These are phyloP conservation scores for Gyromitra esculenta DNA, from an alignment of 2,329 filamentous ascomycete species.

Conservation along the genomic window DNA sequence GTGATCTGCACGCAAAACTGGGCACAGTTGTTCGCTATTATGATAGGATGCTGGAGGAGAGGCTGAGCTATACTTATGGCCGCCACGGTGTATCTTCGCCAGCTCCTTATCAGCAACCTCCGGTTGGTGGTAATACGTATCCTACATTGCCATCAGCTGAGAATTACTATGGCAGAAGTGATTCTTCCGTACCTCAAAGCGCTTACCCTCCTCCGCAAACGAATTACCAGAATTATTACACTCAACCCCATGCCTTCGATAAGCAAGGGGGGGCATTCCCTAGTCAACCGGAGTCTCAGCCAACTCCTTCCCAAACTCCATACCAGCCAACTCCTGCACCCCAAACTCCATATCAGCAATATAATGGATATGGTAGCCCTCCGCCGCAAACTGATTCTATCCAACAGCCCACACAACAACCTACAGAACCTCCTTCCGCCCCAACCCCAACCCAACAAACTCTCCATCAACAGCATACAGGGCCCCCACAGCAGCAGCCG, in stretches of 20 bases:
- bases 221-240: constrained; percentile 54
- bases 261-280: constrained; percentile 44
- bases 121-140: constrained; percentile 71
- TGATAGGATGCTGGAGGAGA: constrained; percentile 96
- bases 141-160: constrained; percentile 75
- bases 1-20: constrained; percentile 93
- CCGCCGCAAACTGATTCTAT: constrained; percentile 58
- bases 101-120: constrained; percentile 66
- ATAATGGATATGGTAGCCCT: constrained; percentile 58
- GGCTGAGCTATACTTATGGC: constrained; percentile 89
- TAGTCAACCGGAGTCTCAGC: constrained; percentile 39
- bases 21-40: constrained; percentile 97
- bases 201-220: constrained; percentile 63
- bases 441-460: constrained; percentile 57
- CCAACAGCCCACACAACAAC: constrained; percentile 58
- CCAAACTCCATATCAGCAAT: constrained; percentile 55
- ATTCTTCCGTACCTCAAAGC: constrained; percentile 61
- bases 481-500: constrained; percentile 53
- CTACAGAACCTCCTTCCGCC: constrained; percentile 40
- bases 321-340: constrained; percentile 35
- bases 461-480: constrained; percentile 58
- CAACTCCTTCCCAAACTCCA: constrained; percentile 26
- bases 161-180: constrained; percentile 74
- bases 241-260: constrained; percentile 53
- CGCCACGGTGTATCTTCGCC: constrained; percentile 71